A percentile compares a stretch with the other conserved stretches of the same genome.
These are phyloP conservation scores for Cylindrodendrum hubeiense DNA, from an alignment of 2,329 filamentous ascomycete genomes.

Conservation along the genomic window DNA sequence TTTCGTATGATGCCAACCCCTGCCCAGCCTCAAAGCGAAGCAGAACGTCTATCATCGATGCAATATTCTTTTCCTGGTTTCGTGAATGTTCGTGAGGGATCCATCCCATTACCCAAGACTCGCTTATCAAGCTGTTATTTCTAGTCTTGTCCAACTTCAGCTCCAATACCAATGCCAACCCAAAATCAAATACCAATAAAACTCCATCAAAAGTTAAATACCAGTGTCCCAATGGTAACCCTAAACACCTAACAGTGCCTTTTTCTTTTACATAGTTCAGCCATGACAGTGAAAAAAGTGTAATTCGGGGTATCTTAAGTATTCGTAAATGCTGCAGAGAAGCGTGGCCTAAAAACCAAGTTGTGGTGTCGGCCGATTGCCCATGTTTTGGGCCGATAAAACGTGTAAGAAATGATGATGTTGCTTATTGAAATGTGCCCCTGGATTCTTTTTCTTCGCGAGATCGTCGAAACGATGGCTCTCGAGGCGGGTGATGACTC, in stretches of 20 bases:
- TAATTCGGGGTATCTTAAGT: slow-evolving; percentile 34
- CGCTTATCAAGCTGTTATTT: not conserved
- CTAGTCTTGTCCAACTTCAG: not conserved
- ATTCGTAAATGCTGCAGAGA: slow-evolving; percentile 36
- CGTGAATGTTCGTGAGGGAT: not conserved
- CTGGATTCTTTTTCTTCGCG: not conserved
- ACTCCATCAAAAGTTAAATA: slow-evolving; percentile 19
- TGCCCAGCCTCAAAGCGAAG: slow-evolving; percentile 22
- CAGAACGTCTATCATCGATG: not conserved
- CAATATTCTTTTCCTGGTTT: not conserved
- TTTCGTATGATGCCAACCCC: not conserved
- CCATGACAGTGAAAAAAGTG: slow-evolving; percentile 11
- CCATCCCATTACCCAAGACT: not conserved
- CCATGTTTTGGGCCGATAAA: not conserved
- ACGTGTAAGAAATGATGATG: not conserved
- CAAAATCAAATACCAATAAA: slow-evolving; percentile 24
- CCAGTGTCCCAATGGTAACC: slow-evolving; percentile 10
- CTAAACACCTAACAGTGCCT: slow-evolving; percentile 39
- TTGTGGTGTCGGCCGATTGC: not conserved
- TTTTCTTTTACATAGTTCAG: slow-evolving; percentile 11
- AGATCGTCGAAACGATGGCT: not conserved
- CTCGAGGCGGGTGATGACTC: no score
- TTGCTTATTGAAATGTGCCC: not conserved
- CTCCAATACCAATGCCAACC: not conserved
- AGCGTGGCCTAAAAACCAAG: slow-evolving; percentile 23